Base-by-base conservation (phyloP, 208 protist species). In the Trypanosoma brucei region DNA sequence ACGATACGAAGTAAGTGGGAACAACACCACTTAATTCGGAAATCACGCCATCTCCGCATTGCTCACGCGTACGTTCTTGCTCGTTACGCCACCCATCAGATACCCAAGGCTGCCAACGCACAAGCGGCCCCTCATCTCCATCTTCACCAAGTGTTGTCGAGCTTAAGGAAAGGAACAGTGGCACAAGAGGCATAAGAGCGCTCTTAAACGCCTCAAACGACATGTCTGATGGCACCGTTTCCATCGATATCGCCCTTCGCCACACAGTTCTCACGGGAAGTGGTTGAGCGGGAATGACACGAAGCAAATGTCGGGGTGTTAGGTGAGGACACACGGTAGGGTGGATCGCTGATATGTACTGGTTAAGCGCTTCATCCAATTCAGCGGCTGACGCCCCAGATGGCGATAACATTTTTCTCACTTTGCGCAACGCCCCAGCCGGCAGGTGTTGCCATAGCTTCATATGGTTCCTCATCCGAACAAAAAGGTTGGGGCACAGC, bases 81-180 rank as follows among this genome's bases (percentile, higher is more conserved):
- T 50, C 13, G 1, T 11, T 42, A 36, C 50, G 50, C 55, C 34
- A 70, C 31, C 40, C 33, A 2, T 35, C 40, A n/a, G 65, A n/a
- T 6, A 71, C 58, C 66, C 58, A 71, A 6, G 58, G 59, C 51
- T 71, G 66, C 66, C 66, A 71, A 34, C 3, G n/a, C 11, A 71
- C 52, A 13, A 65, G 31, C 8, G 33, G 22, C 31, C 56, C 52
- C 22, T 46, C 11, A 22, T 53, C 1, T 3, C 52, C 8, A 2
- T 38, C 38, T 38, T 37, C 22, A 34, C 13, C 5, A 22, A 38
- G n/a, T 37, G 13, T 34, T 42, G 48, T 11, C 50, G 13, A 44
- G 30, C 11, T 46, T n/a, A 72, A 31, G 22, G 55, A 50, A 38
- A 67, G 9, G 59, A 67, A 46, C 36, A 66, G 54, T 5, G 59